Base-by-base conservation (phyloP, 495 filamentous ascomycete genomes). In the Trichoderma parareesei region DNA sequence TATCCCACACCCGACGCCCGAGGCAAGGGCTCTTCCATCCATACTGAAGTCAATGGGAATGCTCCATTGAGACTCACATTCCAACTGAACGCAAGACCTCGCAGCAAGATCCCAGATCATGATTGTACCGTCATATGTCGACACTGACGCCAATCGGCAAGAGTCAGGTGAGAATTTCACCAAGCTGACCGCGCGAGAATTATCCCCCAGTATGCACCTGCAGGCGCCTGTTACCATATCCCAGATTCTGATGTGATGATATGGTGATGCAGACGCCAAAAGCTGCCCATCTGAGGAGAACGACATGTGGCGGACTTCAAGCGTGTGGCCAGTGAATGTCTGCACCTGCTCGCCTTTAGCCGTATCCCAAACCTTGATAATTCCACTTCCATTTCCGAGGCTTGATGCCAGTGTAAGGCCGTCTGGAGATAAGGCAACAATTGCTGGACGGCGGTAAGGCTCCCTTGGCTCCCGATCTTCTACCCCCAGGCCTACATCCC, bases 401-500 rank as follows among this genome's bases (percentile, higher is more conserved):
- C 14, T 61, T 20, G 67, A 65, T 10, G 62, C 67, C n/a, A 71
- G 41, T 14, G 59, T 65, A 27, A 27, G 27, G 1, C 63, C 38
- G 63, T 68, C 63, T 7, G 42, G 66, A 9, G 70, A 67, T 60
- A 71, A 70, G n/a, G 66, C 66, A 6, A 68, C 66, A 10, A 66
- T 63, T 1, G 5, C 40, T 11, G 68, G 27, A 1, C 3, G 0
- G 20, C n/a, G n/a, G 6, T 37, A 6, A 61, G 46, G 49, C n/a
- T 43, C 61, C 33, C 62, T 38, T 41, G 71, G 67, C 33, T 66
- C 69, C 46, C 70, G 68, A 38, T 65, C 18, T n/a, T 40, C 38
- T 9, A 20, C 40, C 16, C 70, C 75, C 20, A 44, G 71, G 0
- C 38, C 63, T 11, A 64, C 61, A 65, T 74, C 69, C 66, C 70